phyloP scores from a whole-genome alignment of 2,329 filamentous ascomycete genomes.

The Echinosphaeria canescens region DNA sequence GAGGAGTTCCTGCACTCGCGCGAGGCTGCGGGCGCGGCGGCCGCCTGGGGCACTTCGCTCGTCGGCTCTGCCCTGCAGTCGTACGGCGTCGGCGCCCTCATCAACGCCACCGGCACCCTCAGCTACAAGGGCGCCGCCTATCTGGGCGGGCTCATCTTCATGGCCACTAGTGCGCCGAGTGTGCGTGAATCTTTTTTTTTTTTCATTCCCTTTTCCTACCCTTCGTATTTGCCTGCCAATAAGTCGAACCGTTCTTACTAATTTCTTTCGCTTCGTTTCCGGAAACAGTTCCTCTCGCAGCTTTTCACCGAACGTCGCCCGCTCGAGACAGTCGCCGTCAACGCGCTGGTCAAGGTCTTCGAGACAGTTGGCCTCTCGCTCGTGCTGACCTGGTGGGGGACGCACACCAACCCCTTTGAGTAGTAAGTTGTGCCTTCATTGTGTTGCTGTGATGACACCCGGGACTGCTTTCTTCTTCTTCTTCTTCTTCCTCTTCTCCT shows the following conservation, averaged over 20 bases:
- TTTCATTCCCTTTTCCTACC: too few relatives aligned
- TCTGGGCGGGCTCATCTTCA: constrained; percentile 77
- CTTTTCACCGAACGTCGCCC: constrained; percentile 82
- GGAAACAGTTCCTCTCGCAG: constrained; percentile 76
- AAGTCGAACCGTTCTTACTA: too few relatives aligned
- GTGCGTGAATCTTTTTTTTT: too few relatives aligned
- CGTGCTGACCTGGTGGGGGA: constrained; percentile 96
- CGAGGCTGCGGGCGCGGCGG: constrained; percentile 72
- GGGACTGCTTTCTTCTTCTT: background rate
- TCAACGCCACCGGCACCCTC: constrained; percentile 87
- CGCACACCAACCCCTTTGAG: constrained; percentile 79
- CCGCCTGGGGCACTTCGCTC: constrained; percentile 79
- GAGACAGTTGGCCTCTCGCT: constrained; percentile 85
- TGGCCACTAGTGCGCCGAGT: constrained; percentile 69
- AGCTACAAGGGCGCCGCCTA: constrained; percentile 96
- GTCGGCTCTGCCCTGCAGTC: constrained; percentile 75
- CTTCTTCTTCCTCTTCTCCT: too few relatives aligned
- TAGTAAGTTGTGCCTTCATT: constrained; percentile 21
- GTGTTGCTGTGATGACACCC: background rate
- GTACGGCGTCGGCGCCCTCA: constrained; percentile 74
- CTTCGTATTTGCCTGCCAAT: too few relatives aligned
- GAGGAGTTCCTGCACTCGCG: constrained; percentile 92
- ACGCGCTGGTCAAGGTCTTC: constrained; percentile 62
- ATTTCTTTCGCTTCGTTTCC: too few relatives aligned
- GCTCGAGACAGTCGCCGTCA: constrained; percentile 73